Base-by-base conservation (phyloP, 116 monocot species). In the Iris pallida region DNA sequence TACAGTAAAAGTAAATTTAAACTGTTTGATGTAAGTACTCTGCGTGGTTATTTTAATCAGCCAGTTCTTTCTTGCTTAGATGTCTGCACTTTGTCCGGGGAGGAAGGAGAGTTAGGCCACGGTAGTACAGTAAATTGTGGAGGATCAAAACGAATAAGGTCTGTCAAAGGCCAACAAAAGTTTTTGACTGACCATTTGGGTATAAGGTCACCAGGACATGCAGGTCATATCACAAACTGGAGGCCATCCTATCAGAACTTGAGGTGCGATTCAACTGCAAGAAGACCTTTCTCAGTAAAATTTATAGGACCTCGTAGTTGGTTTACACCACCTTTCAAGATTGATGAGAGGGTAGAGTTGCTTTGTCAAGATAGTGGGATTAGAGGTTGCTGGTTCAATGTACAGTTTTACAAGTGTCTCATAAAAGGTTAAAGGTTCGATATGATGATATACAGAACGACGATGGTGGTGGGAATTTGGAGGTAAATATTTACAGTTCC, bases 361-460 rank as follows among this genome's bases (percentile, higher is more conserved):
- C 77, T 97, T 56, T 90, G 93, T 75, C 92, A 92, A 78, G 97
- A 97, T 49, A 92, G 90, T 68, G 97, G 97, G 49, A 90, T 97
- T 66, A 82, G 92, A 75, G 97, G 97, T 14, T 97, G 97, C 75
- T 97, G 97, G 97, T 97, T 97, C 66, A 87, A 61, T 89, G 97
- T 69, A 87, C 83, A 30, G 80, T 97, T 63, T 69, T 88, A 46
- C 76, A 81, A 61, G 47, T 82, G 43, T 81, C 82, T 63, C 79
- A 80, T 40, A 90, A 79, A 69, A 78, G 74, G 20, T 51, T 97
- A 64, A 97, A 97, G 72, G 88, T 97, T 79, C 85, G 49, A 20
- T 97, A 97, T 68, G 76, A 92, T 73, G 92, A 97, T 83, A 64
- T 97, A 45, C 72, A 78, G 42, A 73, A 87, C 83, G 90, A 81